phyloP scores from a whole-genome alignment of 345 rosid genomes.

The Viola odorata region DNA sequence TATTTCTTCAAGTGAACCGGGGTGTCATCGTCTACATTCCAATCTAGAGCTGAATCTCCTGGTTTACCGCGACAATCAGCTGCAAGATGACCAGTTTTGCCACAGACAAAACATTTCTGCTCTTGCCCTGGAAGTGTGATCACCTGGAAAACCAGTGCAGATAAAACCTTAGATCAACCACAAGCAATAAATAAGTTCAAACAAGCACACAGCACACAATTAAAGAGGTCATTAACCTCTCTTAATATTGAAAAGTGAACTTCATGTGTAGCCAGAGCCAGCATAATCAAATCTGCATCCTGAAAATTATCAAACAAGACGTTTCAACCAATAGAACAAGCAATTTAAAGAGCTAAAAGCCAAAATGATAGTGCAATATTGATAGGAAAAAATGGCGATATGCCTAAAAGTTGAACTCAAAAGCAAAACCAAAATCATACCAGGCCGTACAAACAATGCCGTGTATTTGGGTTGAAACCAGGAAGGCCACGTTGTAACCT shows the following conservation, averaged over 20 bases:
- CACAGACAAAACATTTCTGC: constrained; percentile 85
- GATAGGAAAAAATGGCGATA: background rate
- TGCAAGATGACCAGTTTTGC: constrained; percentile 94
- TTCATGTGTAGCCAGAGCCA: constrained; percentile 94
- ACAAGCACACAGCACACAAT: constrained; percentile 8
- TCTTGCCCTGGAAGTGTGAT: constrained; percentile 87
- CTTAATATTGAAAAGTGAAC: constrained; percentile 94
- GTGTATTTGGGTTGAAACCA: constrained; percentile 92
- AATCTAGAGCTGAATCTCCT: constrained; percentile 31
- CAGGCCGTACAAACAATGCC: constrained; percentile 88
- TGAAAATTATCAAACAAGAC: constrained; percentile 27
- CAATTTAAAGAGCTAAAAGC: background rate
- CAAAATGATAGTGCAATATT: background rate
- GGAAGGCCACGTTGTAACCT: constrained; percentile 76
- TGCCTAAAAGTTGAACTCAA: too few species aligned
- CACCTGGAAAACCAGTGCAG: constrained; percentile 40
- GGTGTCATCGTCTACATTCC: constrained; percentile 50
- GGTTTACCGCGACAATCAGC: constrained; percentile 81
- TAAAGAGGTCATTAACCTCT: constrained; percentile 52
- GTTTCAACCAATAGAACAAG: background rate
- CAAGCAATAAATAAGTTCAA: background rate
- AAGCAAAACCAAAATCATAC: too few species aligned
- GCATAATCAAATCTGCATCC: constrained; percentile 99
- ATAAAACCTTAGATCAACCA: constrained; percentile 2
- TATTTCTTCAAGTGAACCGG: constrained; percentile 96